phyloP scores from a whole-genome alignment of 306 rosid genomes.

The Carpinus fangiana region DNA sequence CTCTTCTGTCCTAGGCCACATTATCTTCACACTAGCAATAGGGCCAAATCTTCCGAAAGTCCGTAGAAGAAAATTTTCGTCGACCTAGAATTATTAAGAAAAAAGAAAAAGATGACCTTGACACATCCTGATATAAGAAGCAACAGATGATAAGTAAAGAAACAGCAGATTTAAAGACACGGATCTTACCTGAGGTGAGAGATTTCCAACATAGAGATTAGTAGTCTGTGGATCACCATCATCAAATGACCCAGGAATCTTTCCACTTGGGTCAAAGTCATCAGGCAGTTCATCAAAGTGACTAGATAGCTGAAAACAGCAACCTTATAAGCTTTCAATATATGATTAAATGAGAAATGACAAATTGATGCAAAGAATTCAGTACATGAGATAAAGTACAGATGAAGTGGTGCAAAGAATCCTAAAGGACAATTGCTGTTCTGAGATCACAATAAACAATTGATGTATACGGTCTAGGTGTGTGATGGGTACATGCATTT shows the following conservation, averaged over 20 bases:
- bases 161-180: not conserved
- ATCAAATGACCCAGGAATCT: slow-evolving; percentile 95
- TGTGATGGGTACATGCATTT: not conserved
- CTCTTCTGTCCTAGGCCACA: slow-evolving; percentile 99
- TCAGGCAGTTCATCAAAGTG: slow-evolving; percentile 98
- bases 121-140: slow-evolving; percentile 13
- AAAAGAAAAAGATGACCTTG: slow-evolving; percentile 27
- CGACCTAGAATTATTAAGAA: slow-evolving; percentile 61
- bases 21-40: slow-evolving; percentile 98
- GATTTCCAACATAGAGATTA: slow-evolving; percentile 97
- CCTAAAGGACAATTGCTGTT: not conserved
- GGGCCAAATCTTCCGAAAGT: slow-evolving; percentile 99
- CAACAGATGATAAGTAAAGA: slow-evolving; percentile 22
- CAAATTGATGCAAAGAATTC: not conserved
- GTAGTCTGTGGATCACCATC: slow-evolving; percentile 99
- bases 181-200: slow-evolving; percentile 79
- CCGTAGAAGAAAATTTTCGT: slow-evolving; percentile 95
- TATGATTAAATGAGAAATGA: slow-evolving; percentile 12
- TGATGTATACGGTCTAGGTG: not conserved
- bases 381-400: not conserved
- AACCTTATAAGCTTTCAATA: slow-evolving; percentile 21
- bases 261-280: slow-evolving; percentile 97
- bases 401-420: not conserved
- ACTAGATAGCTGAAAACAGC: slow-evolving; percentile 54
- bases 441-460: not conserved